Evolutionary conservation across 1,139 yeast species (phyloP).

Genomic region (Scheffersomyces segobiensis): DNA sequence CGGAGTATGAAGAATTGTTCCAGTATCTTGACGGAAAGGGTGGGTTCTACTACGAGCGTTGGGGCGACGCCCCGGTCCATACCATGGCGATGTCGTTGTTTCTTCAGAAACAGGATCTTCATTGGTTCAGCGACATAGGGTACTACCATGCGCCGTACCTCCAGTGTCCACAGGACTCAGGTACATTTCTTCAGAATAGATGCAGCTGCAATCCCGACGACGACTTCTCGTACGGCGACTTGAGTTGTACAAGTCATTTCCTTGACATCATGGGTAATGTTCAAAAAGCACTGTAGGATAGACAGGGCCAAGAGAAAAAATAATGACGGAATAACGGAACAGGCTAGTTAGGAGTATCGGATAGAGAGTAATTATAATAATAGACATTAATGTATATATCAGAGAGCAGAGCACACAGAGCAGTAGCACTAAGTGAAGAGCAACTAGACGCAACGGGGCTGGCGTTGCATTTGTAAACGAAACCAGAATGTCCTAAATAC

Average conservation of each 20-base stretch:
- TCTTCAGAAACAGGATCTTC: constrained; percentile 22
- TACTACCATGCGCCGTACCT: constrained; percentile 36
- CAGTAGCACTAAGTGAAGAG: too few species aligned
- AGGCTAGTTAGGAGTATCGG: neutral
- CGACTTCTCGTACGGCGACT: constrained; percentile 27
- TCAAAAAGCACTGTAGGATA: neutral
- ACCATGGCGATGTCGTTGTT: constrained; percentile 28
- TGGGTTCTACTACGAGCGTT: constrained; percentile 40
- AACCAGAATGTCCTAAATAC: too few species aligned
- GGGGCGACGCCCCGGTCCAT: constrained; percentile 47
- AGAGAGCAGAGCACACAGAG: too few species aligned
- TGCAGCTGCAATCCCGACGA: constrained; percentile 35
- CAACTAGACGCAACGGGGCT: too few species aligned
- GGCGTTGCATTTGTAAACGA: too few species aligned
- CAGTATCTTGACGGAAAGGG: constrained; percentile 29
- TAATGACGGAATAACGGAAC: neutral
- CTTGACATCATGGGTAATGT: constrained; percentile 6
- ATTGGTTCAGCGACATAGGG: constrained; percentile 36
- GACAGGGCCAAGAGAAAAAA: too few species aligned
- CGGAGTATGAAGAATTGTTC: constrained; percentile 25
- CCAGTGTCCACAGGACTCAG: constrained; percentile 31
- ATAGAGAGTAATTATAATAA: too few species aligned
- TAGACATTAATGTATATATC: too few species aligned
- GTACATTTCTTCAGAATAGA: constrained; percentile 14
- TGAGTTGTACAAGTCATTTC: constrained; percentile 36